Conservation (phyloP, 139 green algal species). For the Astrephomene gubernaculifera region DNA sequence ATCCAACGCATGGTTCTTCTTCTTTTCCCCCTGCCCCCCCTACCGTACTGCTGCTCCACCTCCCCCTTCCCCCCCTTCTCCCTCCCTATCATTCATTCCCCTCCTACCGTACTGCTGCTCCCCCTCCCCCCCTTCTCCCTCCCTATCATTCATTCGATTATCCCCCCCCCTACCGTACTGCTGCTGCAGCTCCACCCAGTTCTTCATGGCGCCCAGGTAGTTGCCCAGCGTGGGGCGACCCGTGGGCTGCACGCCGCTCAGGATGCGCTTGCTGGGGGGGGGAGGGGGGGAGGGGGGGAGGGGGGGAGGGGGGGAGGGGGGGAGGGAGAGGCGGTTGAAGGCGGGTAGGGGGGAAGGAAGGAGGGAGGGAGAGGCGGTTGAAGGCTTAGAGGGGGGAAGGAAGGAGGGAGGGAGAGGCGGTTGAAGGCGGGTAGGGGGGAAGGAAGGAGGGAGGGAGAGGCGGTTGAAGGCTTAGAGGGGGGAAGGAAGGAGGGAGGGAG, state of each 20-base stretch:
- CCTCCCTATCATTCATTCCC: too few species aligned
- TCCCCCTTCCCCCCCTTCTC: too few species aligned
- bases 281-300: not conserved
- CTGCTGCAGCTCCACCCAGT: slow-evolving; percentile 97
- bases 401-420: not conserved
- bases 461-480: too few species aligned
- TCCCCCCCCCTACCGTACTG: slow-evolving; percentile 77
- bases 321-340: not conserved
- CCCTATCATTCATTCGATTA: not conserved
- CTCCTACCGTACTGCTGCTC: too few species aligned
- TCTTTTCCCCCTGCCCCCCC: too few species aligned
- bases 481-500: too few species aligned
- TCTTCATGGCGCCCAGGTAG: slow-evolving; percentile 97
- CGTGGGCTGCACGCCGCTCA: slow-evolving; percentile 97
- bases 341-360: not conserved
- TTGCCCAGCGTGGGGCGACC: slow-evolving; percentile 97
- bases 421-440: not conserved
- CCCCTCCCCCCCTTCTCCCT: not conserved
- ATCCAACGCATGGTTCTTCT: too few species aligned
- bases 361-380: not conserved
- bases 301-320: not conserved
- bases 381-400: too few species aligned
- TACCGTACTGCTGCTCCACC: too few species aligned
- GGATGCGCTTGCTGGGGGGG: slow-evolving; percentile 72
- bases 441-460: not conserved